Evolutionary conservation across 192 early-diverging fungal genomes (phyloP).

Genomic region (Anaeromyces robustus): DNA sequence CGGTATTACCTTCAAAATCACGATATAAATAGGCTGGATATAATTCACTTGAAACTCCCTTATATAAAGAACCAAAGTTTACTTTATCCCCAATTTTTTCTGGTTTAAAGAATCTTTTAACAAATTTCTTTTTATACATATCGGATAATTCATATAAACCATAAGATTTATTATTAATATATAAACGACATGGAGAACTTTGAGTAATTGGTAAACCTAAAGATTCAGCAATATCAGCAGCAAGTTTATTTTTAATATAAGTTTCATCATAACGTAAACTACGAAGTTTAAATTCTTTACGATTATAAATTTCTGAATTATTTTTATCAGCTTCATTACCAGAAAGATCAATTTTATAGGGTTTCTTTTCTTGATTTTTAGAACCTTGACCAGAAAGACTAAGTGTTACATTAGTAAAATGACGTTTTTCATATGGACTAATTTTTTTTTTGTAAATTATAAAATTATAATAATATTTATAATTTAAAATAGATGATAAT

Average conservation of each 20-base stretch:
- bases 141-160: neutral
- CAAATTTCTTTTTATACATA: neutral
- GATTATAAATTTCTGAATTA: neutral
- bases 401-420: neutral
- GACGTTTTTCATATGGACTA: neutral
- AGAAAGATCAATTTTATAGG: neutral
- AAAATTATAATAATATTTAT: too few species aligned
- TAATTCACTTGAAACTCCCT: neutral
- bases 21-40: too few species aligned
- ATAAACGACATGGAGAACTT: neutral
- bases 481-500: too few species aligned
- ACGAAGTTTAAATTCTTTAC: neutral
- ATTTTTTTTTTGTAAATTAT: too few species aligned
- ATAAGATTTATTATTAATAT: neutral
- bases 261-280: neutral
- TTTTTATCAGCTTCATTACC: neutral
- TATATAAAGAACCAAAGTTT: neutral
- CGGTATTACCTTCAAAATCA: too few species aligned
- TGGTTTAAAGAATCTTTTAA: neutral
- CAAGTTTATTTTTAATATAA: neutral
- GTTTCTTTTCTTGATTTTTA: neutral
- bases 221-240: neutral
- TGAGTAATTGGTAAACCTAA: neutral
- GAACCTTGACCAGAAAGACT: neutral
- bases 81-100: neutral